Percentiles rank a stretch among this genome's conserved stretches.
Conservation (phyloP, 2,329 filamentous ascomycete genomes). For the Didymella segeticola region DNA sequence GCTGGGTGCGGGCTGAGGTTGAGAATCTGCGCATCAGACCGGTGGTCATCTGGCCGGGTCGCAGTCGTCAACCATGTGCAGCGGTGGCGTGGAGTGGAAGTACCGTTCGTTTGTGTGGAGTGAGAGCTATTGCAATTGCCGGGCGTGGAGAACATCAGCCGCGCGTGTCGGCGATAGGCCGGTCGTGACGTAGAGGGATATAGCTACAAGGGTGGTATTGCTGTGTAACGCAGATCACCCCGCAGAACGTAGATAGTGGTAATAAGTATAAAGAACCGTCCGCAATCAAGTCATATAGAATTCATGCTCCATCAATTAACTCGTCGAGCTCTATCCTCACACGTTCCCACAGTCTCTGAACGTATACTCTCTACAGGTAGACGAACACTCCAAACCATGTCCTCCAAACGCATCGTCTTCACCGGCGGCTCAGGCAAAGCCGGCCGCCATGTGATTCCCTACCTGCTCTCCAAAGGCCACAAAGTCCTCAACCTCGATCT, state of each 20-base stretch:
- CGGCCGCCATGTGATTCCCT: conserved; percentile 61
- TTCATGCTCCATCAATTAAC: background rate
- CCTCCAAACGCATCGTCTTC: conserved; percentile 51
- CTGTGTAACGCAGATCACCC: conserved; percentile 9
- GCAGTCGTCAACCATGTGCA: conserved; percentile 40
- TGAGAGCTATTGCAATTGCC: conserved; percentile 12
- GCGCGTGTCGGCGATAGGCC: conserved; percentile 16
- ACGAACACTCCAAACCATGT: conserved; percentile 23
- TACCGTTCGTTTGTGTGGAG: conserved; percentile 13
- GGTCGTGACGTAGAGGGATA: conserved; percentile 24
- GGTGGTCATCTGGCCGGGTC: conserved; percentile 49
- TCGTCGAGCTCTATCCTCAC: background rate
- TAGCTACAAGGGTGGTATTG: no score
- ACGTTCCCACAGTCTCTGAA: background rate
- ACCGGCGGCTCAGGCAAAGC: conserved; percentile 60
- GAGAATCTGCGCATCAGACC: conserved; percentile 57
- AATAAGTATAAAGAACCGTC: conserved; percentile 5
- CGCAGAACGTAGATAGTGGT: background rate
- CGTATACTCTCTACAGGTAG: background rate
- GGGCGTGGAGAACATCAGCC: conserved; percentile 18
- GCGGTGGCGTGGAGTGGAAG: conserved; percentile 13
- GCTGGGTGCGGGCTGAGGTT: conserved; percentile 49
- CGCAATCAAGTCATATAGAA: background rate
- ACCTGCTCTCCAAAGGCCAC: conserved; percentile 59
- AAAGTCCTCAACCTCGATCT: conserved; percentile 64